Percentiles rank a stretch among this genome's conserved stretches.
These are phyloP conservation scores for Aspergillus latus DNA, from an alignment of 2,329 filamentous ascomycete species.

Conservation along the genomic window DNA sequence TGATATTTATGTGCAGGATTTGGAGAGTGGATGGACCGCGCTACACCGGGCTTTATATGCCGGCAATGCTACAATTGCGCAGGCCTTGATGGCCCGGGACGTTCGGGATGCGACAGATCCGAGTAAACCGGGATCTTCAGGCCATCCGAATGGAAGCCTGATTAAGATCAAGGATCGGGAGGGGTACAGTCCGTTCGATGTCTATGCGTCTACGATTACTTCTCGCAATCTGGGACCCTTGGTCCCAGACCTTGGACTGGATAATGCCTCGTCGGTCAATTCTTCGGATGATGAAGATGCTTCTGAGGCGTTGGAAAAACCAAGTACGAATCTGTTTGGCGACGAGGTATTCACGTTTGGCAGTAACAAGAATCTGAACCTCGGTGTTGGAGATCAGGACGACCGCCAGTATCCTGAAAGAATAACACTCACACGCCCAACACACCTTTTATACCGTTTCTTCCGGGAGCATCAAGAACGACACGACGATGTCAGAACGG, in stretches of 20 bases:
- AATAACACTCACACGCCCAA: conserved; percentile 71
- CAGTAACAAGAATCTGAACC: conserved; percentile 90
- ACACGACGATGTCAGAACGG: conserved; percentile 30
- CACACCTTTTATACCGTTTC: conserved; percentile 72
- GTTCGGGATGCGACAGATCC: conserved; percentile 64
- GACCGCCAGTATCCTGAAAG: conserved; percentile 92
- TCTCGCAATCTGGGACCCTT: conserved; percentile 54
- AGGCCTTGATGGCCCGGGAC: conserved; percentile 77
- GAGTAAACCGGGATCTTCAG: conserved; percentile 54
- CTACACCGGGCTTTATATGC: conserved; percentile 87
- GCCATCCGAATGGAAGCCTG: conserved; percentile 67
- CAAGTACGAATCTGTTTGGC: conserved; percentile 53
- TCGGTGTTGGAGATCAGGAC: conserved; percentile 93
- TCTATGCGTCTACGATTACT: conserved; percentile 85
- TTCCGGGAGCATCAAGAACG: conserved; percentile 62
- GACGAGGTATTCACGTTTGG: conserved; percentile 93
- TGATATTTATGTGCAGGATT: conserved; percentile 83
- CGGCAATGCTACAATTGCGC: conserved; percentile 83
- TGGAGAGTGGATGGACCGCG: conserved; percentile 93
- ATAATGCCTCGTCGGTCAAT: conserved; percentile 29
- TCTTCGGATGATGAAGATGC: conserved; percentile 50
- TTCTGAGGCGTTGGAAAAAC: conserved; percentile 39
- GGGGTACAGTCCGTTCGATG: conserved; percentile 89
- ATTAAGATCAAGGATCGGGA: conserved; percentile 96
- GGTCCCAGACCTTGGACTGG: conserved; percentile 49